Evolutionary conservation across 306 rosid species (phyloP).

Genomic region (Cucurbita maxima): DNA sequence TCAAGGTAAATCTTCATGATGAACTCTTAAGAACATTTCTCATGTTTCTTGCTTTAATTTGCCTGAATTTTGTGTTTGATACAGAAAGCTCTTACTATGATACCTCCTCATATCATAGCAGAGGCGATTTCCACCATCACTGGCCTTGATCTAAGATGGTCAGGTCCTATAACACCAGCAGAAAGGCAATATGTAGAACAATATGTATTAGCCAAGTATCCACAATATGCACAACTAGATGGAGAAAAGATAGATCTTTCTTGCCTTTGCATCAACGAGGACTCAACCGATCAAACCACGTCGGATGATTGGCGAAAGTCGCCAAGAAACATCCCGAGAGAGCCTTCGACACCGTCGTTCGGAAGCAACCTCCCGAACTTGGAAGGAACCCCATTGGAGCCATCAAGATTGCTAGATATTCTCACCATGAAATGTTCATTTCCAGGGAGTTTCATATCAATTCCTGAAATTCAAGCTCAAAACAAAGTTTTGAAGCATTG

Average conservation of each 20-base stretch:
- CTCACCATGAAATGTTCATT: conserved; percentile 22
- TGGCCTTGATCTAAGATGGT: conserved; percentile 72
- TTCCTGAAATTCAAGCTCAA: conserved; percentile 29
- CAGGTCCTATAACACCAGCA: conserved; percentile 76
- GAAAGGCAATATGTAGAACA: conserved; percentile 73
- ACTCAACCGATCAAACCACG: conserved; percentile 24
- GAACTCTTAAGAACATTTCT: background rate
- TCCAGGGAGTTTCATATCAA: conserved; percentile 24
- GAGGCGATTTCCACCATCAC: conserved; percentile 48
- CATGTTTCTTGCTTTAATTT: background rate
- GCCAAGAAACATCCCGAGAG: conserved; percentile 39
- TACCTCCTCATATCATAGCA: conserved; percentile 35
- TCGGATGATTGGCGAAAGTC: conserved; percentile 47
- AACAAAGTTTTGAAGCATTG: conserved; percentile 25
- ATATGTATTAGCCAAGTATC: conserved; percentile 74
- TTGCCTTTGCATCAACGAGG: conserved; percentile 48
- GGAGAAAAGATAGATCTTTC: conserved; percentile 43
- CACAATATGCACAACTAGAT: conserved; percentile 48
- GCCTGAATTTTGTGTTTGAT: conserved; percentile 7
- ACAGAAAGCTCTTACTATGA: conserved; percentile 34
- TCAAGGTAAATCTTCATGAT: conserved; percentile 38
- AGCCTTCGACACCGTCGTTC: conserved; percentile 30
- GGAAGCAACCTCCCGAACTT: conserved; percentile 61
- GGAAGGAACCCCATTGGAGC: conserved; percentile 54
- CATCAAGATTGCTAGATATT: conserved; percentile 61